phyloP scores from a whole-genome alignment of 2,329 filamentous ascomycete genomes.

The Trichophyton rubrum region DNA sequence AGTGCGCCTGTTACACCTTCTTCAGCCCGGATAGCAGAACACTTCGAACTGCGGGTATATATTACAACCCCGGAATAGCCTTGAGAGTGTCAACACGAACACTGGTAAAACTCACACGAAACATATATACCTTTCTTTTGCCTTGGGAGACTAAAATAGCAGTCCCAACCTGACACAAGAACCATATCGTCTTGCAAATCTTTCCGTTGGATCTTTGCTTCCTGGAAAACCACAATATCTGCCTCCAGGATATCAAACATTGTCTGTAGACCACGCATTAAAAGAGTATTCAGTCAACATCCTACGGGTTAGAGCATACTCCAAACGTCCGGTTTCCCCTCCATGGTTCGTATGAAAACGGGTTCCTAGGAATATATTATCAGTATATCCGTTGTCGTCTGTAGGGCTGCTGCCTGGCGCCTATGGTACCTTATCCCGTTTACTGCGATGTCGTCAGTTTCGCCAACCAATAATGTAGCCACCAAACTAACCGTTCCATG shows the following conservation, averaged over 20 bases:
- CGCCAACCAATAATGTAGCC: background rate
- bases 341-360: conserved; percentile 78
- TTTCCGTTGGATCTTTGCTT: conserved; percentile 90
- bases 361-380: conserved; percentile 46
- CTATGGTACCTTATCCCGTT: conserved; percentile 58
- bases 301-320: conserved; percentile 31
- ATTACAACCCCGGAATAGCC: conserved; percentile 93
- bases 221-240: conserved; percentile 90
- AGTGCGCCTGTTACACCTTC: conserved; percentile 84
- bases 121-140: conserved; percentile 66
- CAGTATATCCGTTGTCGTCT: background rate
- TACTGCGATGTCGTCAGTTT: conserved; percentile 38
- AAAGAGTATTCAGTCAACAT: background rate
- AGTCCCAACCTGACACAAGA: conserved; percentile 86
- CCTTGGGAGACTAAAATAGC: conserved; percentile 84
- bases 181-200: conserved; percentile 94
- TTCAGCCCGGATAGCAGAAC: conserved; percentile 77
- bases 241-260: conserved; percentile 93
- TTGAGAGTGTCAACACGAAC: conserved; percentile 26
- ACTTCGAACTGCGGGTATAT: conserved; percentile 78
- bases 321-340: conserved; percentile 56
- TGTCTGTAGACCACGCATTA: conserved; percentile 36
- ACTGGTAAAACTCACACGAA: background rate
- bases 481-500: conserved; percentile 59
- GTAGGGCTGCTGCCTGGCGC: background rate